phyloP scores from a whole-genome alignment of 1,284 basidiomycete species.

The Rhodotorula sp. region DNA sequence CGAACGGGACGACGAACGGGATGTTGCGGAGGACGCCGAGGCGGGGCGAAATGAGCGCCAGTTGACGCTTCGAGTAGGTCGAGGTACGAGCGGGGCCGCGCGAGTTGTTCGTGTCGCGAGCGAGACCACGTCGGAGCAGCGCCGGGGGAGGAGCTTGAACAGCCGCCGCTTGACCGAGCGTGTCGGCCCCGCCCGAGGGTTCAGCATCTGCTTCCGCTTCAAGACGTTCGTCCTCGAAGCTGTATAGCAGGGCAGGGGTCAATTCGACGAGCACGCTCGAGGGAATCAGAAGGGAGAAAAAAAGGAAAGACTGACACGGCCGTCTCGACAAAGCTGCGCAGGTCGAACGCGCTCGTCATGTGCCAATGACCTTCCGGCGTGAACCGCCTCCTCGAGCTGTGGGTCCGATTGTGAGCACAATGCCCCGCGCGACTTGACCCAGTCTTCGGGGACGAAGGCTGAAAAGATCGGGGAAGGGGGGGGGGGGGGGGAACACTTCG shows the following conservation, averaged over 20 bases:
- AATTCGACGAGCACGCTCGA: background rate
- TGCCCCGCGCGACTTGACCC: conserved; percentile 28
- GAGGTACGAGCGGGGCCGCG: background rate
- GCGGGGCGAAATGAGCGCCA: conserved; percentile 74
- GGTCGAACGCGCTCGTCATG: conserved; percentile 65
- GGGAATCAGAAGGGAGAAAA: conserved; percentile 43
- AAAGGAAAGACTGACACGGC: conserved; percentile 51
- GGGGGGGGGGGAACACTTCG: too few species aligned
- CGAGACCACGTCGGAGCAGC: background rate
- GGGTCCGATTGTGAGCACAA: conserved; percentile 21
- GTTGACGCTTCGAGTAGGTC: conserved; percentile 58
- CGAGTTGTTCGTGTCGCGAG: background rate
- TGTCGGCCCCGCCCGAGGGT: conserved; percentile 33
- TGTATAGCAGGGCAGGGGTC: conserved; percentile 22
- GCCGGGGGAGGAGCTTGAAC: background rate
- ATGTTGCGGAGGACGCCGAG: conserved; percentile 92
- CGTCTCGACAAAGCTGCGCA: conserved; percentile 83
- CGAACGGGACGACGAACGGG: conserved; percentile 94
- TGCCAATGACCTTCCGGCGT: conserved; percentile 83
- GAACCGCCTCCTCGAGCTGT: conserved; percentile 76
- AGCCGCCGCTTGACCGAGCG: background rate
- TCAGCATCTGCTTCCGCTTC: conserved; percentile 39
- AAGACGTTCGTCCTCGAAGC: conserved; percentile 52
- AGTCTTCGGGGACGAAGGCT: too few species aligned
- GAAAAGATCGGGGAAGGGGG: background rate